Conservation (phyloP, 2,329 filamentous ascomycete genomes). For the Aspergillus jensenii region DNA sequence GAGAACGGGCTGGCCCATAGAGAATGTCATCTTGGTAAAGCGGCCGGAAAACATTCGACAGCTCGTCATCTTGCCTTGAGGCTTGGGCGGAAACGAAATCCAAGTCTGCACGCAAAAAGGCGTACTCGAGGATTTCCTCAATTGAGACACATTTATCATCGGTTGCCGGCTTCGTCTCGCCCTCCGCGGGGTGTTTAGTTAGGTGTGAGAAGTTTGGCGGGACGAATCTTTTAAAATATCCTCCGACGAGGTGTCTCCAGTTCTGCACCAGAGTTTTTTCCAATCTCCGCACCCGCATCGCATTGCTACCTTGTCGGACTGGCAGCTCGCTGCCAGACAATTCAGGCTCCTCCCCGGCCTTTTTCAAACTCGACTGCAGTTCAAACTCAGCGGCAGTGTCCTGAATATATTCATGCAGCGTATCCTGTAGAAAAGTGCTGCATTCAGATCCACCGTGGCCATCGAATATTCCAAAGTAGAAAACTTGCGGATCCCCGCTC, state of each 20-base stretch:
- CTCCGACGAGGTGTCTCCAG: constrained; percentile 84
- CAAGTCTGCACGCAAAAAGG: constrained; percentile 88
- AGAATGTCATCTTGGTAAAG: constrained; percentile 84
- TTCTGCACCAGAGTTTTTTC: constrained; percentile 70
- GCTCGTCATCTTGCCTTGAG: constrained; percentile 72
- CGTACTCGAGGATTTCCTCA: constrained; percentile 72
- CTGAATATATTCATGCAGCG: constrained; percentile 86
- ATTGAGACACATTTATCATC: constrained; percentile 42
- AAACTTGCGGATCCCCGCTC: constrained; percentile 89
- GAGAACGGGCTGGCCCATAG: constrained; percentile 57
- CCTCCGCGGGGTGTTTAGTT: constrained; percentile 30
- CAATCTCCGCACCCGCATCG: constrained; percentile 63
- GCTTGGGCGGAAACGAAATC: constrained; percentile 93
- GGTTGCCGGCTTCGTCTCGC: constrained; percentile 17
- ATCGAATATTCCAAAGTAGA: constrained; percentile 97
- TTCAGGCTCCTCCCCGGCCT: constrained; percentile 20
- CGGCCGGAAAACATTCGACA: constrained; percentile 69
- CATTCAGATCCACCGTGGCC: constrained; percentile 91
- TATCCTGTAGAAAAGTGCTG: constrained; percentile 79
- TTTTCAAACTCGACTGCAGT: constrained; percentile 71
- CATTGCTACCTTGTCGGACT: constrained; percentile 55
- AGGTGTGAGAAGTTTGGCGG: constrained; percentile 70
- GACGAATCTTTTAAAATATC: constrained; percentile 89
- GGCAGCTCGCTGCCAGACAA: constrained; percentile 38
- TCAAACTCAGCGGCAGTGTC: constrained; percentile 74